Evolutionary conservation across 164 flowering plant species (phyloP).

Genomic region (Aristolochia contorta): DNA sequence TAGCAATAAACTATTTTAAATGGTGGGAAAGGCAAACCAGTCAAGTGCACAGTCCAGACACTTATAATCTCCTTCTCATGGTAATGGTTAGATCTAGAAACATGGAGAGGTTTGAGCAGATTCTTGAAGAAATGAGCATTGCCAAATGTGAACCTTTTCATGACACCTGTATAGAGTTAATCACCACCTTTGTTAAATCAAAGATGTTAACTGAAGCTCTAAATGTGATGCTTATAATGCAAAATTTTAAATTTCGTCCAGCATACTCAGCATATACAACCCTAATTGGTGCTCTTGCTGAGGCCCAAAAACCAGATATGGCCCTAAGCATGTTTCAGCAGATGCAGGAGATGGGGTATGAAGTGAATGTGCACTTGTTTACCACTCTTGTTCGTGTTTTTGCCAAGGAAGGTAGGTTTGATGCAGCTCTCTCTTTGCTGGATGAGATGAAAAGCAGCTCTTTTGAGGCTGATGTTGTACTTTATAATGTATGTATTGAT

Average conservation of each 20-base stretch:
- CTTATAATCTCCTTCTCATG: constrained; percentile 66
- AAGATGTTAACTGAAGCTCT: constrained; percentile 52
- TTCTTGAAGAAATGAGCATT: constrained; percentile 81
- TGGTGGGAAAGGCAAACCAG: constrained; percentile 59
- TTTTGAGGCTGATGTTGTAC: constrained; percentile 60
- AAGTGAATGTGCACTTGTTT: constrained; percentile 64
- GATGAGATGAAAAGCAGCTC: constrained; percentile 81
- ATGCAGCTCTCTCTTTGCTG: constrained; percentile 71
- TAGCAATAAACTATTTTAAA: constrained; percentile 69
- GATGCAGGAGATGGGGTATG: constrained; percentile 93
- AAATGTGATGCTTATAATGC: constrained; percentile 60
- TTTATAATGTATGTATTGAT: constrained; percentile 89
- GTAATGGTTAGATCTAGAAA: constrained; percentile 45
- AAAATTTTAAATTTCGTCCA: constrained; percentile 81
- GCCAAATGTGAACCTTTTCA: constrained; percentile 65
- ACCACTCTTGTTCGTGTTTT: constrained; percentile 72
- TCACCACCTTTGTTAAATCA: constrained; percentile 43
- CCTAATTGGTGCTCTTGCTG: constrained; percentile 74
- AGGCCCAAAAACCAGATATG: constrained; percentile 45
- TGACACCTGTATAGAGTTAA: constrained; percentile 41
- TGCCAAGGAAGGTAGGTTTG: constrained; percentile 72
- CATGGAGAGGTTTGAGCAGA: constrained; percentile 41
- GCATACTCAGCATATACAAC: constrained; percentile 93
- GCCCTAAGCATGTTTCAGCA: constrained; percentile 72
- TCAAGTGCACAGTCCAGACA: constrained; percentile 47